Percentiles rank a stretch among this genome's conserved stretches.
Conservation (phyloP, 805 yeast species). For the Yamadazyma tumulicola region DNA sequence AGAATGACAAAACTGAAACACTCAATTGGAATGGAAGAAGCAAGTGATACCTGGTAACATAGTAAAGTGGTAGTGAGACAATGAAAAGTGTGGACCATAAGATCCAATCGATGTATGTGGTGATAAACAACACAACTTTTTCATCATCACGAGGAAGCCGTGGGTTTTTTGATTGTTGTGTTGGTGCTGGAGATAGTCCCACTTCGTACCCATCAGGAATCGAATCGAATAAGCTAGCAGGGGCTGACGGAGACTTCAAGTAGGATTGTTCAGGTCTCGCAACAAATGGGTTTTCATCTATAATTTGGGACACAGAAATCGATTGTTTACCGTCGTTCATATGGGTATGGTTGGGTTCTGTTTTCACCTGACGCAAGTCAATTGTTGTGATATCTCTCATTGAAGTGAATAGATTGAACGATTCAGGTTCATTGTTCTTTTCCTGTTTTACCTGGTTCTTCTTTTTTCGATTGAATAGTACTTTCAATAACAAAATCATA, state of each 20-base stretch:
- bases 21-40: conserved; percentile 62
- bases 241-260: conserved; percentile 10
- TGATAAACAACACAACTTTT: conserved; percentile 31
- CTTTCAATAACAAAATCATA: conserved; percentile 29
- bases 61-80: conserved; percentile 60
- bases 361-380: conserved; percentile 20
- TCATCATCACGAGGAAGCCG: conserved; percentile 17
- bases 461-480: conserved; percentile 12
- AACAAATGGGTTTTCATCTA: conserved; percentile 11
- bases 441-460: not conserved
- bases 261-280: conserved; percentile 16
- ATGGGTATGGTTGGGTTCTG: conserved; percentile 13
- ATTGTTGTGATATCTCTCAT: conserved; percentile 38
- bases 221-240: conserved; percentile 5
- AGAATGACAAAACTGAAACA: conserved; percentile 55
- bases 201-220: not conserved
- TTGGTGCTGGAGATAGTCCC: not conserved
- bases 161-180: not conserved
- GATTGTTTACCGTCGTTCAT: no score
- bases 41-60: conserved; percentile 43
- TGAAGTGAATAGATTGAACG: conserved; percentile 19
- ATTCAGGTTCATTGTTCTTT: conserved; percentile 10
- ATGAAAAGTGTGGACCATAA: conserved; percentile 46
- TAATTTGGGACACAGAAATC: not conserved
- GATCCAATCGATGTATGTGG: conserved; percentile 53